These are phyloP conservation scores for Pyrus betulifolia DNA, from an alignment of 306 rosid genomes.

Conservation along the genomic window DNA sequence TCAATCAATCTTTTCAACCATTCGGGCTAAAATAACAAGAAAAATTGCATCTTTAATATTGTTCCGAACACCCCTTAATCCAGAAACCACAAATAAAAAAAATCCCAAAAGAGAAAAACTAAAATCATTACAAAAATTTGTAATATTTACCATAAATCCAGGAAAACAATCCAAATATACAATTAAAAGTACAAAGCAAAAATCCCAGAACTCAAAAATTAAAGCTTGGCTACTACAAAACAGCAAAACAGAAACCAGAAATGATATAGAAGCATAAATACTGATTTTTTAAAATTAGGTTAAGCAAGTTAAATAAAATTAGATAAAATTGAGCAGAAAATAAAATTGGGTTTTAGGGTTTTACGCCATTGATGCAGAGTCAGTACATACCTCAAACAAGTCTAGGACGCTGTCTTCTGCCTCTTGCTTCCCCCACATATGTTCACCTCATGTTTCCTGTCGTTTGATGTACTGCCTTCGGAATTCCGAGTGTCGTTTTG, in stretches of 20 bases:
- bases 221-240: neutral
- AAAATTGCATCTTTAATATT: neutral
- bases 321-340: neutral
- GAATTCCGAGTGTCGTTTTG: no score
- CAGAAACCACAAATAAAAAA: neutral
- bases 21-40: neutral
- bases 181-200: neutral
- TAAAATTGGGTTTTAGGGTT: neutral
- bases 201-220: neutral
- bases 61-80: neutral
- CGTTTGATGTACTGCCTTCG: neutral
- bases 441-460: neutral
- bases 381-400: slow-evolving; percentile 1
- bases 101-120: neutral
- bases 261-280: neutral
- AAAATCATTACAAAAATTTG: neutral
- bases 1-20: neutral
- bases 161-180: neutral
- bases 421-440: neutral
- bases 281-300: neutral
- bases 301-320: neutral
- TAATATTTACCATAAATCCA: neutral
- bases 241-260: neutral
- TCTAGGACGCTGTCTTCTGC: neutral
- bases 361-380: neutral